Conservation (phyloP, 306 rosid species). For the Vigna trinervia region DNA sequence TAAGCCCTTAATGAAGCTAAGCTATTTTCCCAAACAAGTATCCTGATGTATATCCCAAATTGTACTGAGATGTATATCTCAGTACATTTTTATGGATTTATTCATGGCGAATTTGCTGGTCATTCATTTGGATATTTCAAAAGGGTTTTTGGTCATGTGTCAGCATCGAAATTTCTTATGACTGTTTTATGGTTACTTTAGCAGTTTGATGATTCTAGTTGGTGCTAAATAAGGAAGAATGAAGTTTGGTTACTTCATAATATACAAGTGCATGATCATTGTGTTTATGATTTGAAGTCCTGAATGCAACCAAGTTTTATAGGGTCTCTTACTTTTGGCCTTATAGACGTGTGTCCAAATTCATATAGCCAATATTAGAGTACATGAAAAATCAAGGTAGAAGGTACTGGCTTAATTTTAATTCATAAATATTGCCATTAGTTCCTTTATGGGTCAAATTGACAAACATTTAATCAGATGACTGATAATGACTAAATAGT, state of each 20-base stretch:
- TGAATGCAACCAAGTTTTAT: background rate
- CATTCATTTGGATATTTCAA: constrained; percentile 1
- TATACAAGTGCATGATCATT: background rate
- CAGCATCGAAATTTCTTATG: background rate
- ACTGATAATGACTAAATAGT: background rate
- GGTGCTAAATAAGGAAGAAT: constrained; percentile 16
- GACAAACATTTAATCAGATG: background rate
- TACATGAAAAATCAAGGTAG: background rate
- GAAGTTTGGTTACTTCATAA: background rate
- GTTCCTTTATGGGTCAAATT: background rate
- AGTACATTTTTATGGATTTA: background rate
- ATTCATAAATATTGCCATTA: background rate
- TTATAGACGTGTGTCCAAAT: background rate
- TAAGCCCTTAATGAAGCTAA: background rate
- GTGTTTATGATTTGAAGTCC: constrained; percentile 15
- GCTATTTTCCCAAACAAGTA: background rate
- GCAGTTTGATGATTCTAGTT: too few relatives aligned
- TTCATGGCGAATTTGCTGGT: background rate
- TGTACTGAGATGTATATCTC: background rate
- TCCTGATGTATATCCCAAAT: background rate
- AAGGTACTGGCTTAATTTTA: constrained; percentile 3
- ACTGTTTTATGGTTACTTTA: background rate
- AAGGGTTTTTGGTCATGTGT: background rate
- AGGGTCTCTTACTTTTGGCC: background rate
- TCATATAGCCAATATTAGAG: constrained; percentile 1